Conservation (phyloP, 2,329 filamentous ascomycete species). For the Beauveria bassiana region DNA sequence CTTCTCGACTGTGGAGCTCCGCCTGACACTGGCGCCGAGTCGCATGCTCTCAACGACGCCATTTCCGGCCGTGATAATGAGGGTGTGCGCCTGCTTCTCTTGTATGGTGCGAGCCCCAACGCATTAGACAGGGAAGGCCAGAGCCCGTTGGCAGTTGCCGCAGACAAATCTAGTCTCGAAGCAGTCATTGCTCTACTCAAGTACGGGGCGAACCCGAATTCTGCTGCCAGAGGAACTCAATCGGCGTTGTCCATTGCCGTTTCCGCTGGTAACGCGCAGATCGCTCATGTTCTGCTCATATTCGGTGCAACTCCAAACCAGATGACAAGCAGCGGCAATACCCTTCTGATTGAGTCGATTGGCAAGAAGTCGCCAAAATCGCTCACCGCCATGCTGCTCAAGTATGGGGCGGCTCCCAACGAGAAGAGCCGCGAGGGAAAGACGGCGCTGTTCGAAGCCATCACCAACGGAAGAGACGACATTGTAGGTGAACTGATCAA, state of each 20-base stretch:
- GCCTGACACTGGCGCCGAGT: constrained; percentile 38
- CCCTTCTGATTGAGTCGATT: constrained; percentile 52
- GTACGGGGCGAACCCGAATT: constrained; percentile 54
- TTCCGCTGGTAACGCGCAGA: constrained; percentile 43
- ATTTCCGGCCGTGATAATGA: constrained; percentile 44
- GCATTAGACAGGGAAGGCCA: constrained; percentile 37
- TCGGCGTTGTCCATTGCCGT: constrained; percentile 46
- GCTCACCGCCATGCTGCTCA: constrained; percentile 51
- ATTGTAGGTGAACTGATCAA: constrained; percentile 43
- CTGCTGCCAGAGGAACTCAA: constrained; percentile 41
- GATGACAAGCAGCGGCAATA: constrained; percentile 48
- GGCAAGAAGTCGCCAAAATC: constrained; percentile 47
- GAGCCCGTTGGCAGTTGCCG: constrained; percentile 43
- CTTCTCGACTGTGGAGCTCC: constrained; percentile 50
- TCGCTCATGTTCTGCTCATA: constrained; percentile 52
- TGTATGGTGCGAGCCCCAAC: constrained; percentile 53
- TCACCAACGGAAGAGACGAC: constrained; percentile 47
- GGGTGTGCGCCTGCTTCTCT: constrained; percentile 45
- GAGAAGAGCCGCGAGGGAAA: constrained; percentile 53
- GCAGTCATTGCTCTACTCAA: constrained; percentile 54
- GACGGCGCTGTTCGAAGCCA: constrained; percentile 56
- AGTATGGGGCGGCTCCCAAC: constrained; percentile 52
- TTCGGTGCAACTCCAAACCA: constrained; percentile 53
- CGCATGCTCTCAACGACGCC: constrained; percentile 45
- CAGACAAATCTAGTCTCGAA: constrained; percentile 46